Base-by-base conservation (phyloP, 2,329 filamentous ascomycete genomes). In the Trichoderma sp. region DNA sequence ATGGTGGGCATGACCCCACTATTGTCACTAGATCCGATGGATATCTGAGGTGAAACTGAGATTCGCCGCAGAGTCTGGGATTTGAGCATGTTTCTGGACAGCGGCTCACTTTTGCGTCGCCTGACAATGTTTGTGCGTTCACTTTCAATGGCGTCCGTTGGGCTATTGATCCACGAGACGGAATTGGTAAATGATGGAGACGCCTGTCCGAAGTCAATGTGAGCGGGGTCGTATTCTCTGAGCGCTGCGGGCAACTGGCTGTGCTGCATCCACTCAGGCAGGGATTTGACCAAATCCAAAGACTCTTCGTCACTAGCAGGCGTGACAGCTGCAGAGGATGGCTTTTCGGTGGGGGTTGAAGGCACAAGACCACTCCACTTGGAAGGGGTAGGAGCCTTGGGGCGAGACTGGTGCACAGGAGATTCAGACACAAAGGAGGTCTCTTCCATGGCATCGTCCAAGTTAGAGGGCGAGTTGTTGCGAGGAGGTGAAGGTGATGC, bases 91-190 rank as follows among this genome's bases (percentile, higher is more conserved):
- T 73, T 64, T 37, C 74, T 75, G n/a, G 77, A 56, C 25, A 79
- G 71, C 27, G 78, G 78, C 67, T 80, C 78, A 53, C 78, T 80
- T 35, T 72, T 76, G 37, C 78, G 72, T n/a, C 77, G 76, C 13
- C 72, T 75, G 25, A 72, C 60, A 29, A 70, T 71, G 64, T 69
- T 69, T 25, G 72, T 72, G n/a, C 73, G 71, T 22, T 70, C 69
- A 27, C 72, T 69, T 42, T 74, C 71, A 2, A 65, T 71, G 1
- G 68, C 64, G n/a, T 73, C 66, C 22, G 68, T 58, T 12, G 72
- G 70, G 12, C 50, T 35, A 27, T 73, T 73, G 42, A 78, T 69
- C 75, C 76, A 78, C 25, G 75, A 73, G 32, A 72, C 70, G 0
- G 73, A 73, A 52, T 73, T 73, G 29, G 35, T 65, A 29, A 76